phyloP scores from a whole-genome alignment of 495 filamentous ascomycete species.

The Penicillium bialowiezense region DNA sequence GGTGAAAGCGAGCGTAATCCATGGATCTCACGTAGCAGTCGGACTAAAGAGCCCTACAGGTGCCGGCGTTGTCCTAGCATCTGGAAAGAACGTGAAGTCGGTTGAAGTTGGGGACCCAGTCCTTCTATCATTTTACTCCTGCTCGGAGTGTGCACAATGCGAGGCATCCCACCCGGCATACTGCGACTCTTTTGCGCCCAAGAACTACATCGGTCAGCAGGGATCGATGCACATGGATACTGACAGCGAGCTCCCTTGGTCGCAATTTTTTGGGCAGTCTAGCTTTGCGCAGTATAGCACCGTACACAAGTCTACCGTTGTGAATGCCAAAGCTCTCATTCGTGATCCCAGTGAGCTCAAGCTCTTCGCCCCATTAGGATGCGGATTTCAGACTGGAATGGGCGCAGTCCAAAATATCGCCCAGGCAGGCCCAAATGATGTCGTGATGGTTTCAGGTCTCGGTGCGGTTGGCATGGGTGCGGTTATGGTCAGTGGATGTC shows the following conservation, averaged over 20 bases:
- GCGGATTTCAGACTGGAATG: slow-evolving; percentile 43
- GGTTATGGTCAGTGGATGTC: slow-evolving; percentile 21
- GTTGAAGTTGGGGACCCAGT: slow-evolving; percentile 44
- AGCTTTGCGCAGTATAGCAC: slow-evolving; percentile 34
- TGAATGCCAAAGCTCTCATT: slow-evolving; percentile 23
- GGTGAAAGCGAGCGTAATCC: too few relatives aligned
- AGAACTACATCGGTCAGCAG: slow-evolving; percentile 33
- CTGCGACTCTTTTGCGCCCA: slow-evolving; percentile 27
- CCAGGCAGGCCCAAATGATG: slow-evolving; percentile 8
- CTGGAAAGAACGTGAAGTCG: slow-evolving; percentile 38
- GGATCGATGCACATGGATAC: not conserved
- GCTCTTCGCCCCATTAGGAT: slow-evolving; percentile 40
- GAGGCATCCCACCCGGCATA: slow-evolving; percentile 18
- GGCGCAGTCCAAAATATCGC: slow-evolving; percentile 33
- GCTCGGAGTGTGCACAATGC: slow-evolving; percentile 30
- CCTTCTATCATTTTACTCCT: slow-evolving; percentile 41
- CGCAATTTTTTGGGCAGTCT: slow-evolving; percentile 39
- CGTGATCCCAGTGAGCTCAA: slow-evolving; percentile 22
- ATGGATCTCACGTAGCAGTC: too few relatives aligned
- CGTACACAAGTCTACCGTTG: slow-evolving; percentile 18
- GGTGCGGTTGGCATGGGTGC: slow-evolving; percentile 39
- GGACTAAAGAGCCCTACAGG: slow-evolving; percentile 17
- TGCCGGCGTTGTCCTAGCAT: slow-evolving; percentile 37
- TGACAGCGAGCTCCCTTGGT: slow-evolving; percentile 9
- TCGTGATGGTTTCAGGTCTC: slow-evolving; percentile 31